phyloP scores from a whole-genome alignment of 140 eudicot species.

The Senecio squalidus region DNA sequence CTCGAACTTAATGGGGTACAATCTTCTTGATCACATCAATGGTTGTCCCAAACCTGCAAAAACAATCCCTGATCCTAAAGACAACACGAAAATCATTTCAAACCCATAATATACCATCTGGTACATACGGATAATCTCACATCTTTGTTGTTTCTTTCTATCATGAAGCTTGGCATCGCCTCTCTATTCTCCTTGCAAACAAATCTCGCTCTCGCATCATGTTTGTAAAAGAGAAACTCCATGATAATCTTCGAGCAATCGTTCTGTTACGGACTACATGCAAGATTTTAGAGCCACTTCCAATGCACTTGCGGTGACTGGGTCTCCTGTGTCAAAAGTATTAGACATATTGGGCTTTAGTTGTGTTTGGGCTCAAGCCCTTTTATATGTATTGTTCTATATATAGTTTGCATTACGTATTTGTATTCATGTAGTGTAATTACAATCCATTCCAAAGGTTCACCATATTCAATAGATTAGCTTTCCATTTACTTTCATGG shows the following conservation, averaged over 20 bases:
- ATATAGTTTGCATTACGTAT: too few species aligned
- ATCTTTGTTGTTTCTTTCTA: not conserved
- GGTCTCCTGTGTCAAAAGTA: not conserved
- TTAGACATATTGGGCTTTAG: too few species aligned
- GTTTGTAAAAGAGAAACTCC: not conserved
- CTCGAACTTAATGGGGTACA: not conserved
- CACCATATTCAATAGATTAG: too few species aligned
- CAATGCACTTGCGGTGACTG: not conserved
- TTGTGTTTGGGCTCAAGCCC: too few species aligned
- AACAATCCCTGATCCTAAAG: not conserved
- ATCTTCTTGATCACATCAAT: not conserved
- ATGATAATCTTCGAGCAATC: not conserved
- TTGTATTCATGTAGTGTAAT: too few species aligned
- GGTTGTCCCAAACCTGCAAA: not conserved
- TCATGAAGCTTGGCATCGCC: not conserved
- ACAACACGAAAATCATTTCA: not conserved
- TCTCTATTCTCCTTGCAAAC: not conserved
- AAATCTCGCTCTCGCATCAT: slow-evolving; percentile 5
- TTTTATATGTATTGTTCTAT: too few species aligned
- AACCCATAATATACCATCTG: not conserved
- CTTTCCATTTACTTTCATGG: too few species aligned
- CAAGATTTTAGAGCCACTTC: slow-evolving; percentile 2
- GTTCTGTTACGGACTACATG: not conserved
- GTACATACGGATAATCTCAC: not conserved
- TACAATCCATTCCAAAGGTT: too few species aligned